These are phyloP conservation scores for Lepraria neglecta DNA, from an alignment of 495 filamentous ascomycete species.

Conservation along the genomic window DNA sequence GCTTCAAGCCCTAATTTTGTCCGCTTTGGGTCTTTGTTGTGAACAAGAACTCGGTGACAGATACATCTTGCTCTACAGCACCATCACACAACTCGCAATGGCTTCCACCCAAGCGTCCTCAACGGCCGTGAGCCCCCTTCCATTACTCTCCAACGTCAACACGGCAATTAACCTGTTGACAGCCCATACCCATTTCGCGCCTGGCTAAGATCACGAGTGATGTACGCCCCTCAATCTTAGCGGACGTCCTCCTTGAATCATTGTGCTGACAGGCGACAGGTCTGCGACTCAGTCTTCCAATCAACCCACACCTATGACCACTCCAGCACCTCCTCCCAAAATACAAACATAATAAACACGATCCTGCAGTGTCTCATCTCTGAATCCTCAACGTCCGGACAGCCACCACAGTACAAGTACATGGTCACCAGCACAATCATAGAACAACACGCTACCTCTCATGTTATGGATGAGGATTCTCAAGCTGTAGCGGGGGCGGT, in stretches of 20 bases:
- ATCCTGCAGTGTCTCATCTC: slow-evolving; percentile 81
- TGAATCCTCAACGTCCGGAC: slow-evolving; percentile 51
- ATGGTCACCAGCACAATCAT: slow-evolving; percentile 97
- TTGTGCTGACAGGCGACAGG: slow-evolving; percentile 35
- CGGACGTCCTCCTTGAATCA: background rate
- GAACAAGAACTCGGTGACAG: too few species aligned
- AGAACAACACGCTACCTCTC: slow-evolving; percentile 74
- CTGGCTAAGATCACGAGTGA: slow-evolving; percentile 77
- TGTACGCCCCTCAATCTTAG: slow-evolving; percentile 44
- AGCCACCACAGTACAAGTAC: slow-evolving; percentile 66
- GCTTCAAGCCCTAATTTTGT: too few species aligned
- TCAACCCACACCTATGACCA: slow-evolving; percentile 74
- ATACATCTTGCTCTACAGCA: too few species aligned
- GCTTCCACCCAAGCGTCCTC: background rate
- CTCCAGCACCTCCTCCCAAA: slow-evolving; percentile 72
- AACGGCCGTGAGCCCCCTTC: background rate
- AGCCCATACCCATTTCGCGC: slow-evolving; percentile 71
- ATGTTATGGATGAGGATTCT: slow-evolving; percentile 2
- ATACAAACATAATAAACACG: slow-evolving; percentile 80
- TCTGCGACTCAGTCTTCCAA: slow-evolving; percentile 71
- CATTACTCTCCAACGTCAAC: too few species aligned
- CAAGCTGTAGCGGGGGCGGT: background rate
- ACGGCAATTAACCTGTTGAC: background rate
- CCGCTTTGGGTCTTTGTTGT: too few species aligned
- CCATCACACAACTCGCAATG: too few species aligned